Evolutionary conservation across 2,329 filamentous ascomycete species (phyloP), one percentile per base, ranked within the genome.

Genomic region (Colletotrichum costaricense): DNA sequence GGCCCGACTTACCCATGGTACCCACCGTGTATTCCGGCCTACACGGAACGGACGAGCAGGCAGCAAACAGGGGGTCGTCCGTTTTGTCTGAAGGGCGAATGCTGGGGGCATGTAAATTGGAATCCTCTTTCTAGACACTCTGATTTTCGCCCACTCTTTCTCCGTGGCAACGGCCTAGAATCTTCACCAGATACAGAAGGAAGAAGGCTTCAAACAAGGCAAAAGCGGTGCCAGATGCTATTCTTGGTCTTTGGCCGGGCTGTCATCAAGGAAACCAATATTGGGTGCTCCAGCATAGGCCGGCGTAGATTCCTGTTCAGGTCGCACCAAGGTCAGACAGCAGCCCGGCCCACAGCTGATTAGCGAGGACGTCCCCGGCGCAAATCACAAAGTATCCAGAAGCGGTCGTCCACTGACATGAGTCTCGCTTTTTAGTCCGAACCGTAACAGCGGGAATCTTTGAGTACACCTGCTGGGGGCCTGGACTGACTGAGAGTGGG

Each of bases 311-410:
- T 70, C 70, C 70, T 60, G 55, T 70, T 70, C 67, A 73, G 70
- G 70, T 73, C 56, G 49, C 60, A 70, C 67, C 70, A 67, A 63
- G 68, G 68, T 74, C 63, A 59, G 67, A 72, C 60, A 62, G 67
- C 26, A 57, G 68, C 57, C 62, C 62, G 62, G 60, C 56, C 72
- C 72, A 73, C 68, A 46, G 46, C 63, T 74, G 72, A 74, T 74
- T 72, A 72, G 72, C 72, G 72, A 74, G 72, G 67, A 74, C 69
- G 56, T 67, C 72, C 68, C 72, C 72, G 57, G 72, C 68, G 72
- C 72, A 74, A 72, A 74, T 74, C 72, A 67, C 28, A 63, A 57
- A n/a, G 59, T 63, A 38, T 8, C 28, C n/a, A 63, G 14, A n/a
- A 35, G n/a, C 16, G 42, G 26, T 19, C 38, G 19, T 28, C 38